phyloP scores from a whole-genome alignment of 495 filamentous ascomycete species.

The Penicillium chermesinum region DNA sequence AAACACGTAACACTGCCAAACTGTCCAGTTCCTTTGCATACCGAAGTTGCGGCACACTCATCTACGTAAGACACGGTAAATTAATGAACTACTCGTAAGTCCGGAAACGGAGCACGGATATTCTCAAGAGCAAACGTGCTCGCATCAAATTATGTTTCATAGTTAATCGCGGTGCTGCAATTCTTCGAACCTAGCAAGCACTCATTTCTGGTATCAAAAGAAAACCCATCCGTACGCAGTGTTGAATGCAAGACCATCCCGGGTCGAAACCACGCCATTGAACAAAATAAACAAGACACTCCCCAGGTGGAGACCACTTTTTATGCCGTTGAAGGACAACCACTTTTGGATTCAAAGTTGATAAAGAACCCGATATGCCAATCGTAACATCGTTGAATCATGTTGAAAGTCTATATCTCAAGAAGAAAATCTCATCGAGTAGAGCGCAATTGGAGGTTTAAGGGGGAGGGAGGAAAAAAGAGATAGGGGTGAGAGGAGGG shows the following conservation, averaged over 20 bases:
- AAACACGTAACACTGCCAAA: too few species aligned
- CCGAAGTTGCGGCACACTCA: too few species aligned
- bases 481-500: too few species aligned
- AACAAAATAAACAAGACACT: slow-evolving; percentile 29
- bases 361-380: slow-evolving; percentile 42
- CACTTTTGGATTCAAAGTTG: slow-evolving; percentile 50
- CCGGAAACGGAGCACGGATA: background rate
- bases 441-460: slow-evolving; percentile 33
- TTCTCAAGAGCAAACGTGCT: background rate
- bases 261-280: slow-evolving; percentile 33
- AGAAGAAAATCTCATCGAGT: slow-evolving; percentile 21
- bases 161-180: background rate
- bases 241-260: slow-evolving; percentile 48
- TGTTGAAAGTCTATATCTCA: slow-evolving; percentile 55
- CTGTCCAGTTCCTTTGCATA: too few species aligned
- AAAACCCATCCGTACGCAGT: slow-evolving; percentile 37
- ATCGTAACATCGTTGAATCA: slow-evolving; percentile 59
- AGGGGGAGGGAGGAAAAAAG: slow-evolving; percentile 3
- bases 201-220: slow-evolving; percentile 6
- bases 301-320: slow-evolving; percentile 43
- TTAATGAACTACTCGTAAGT: too few species aligned
- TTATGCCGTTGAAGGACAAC: slow-evolving; percentile 63
- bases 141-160: background rate
- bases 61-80: too few species aligned
- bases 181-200: background rate